These are phyloP conservation scores for Pseudogymnoascus verrucosus DNA, from an alignment of 2,329 filamentous ascomycete species.

Conservation along the genomic window DNA sequence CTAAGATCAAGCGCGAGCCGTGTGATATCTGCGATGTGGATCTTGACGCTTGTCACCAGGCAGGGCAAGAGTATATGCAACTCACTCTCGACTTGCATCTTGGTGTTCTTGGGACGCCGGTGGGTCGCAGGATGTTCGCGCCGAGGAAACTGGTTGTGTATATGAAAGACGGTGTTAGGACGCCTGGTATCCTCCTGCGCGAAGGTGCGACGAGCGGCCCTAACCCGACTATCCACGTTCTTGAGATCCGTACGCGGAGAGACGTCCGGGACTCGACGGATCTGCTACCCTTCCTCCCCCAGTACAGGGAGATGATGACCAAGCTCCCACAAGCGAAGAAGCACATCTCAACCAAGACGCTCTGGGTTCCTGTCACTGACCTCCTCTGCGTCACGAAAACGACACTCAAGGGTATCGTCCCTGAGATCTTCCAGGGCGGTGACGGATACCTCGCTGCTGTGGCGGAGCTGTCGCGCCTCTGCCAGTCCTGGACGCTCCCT, in stretches of 20 bases:
- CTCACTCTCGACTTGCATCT: constrained; percentile 76
- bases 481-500: constrained; percentile 63
- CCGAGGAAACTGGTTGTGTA: constrained; percentile 74
- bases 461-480: constrained; percentile 60
- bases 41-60: constrained; percentile 72
- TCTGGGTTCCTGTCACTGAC: constrained; percentile 65
- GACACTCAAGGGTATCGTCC: constrained; percentile 48
- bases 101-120: constrained; percentile 67
- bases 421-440: constrained; percentile 48
- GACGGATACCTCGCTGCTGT: constrained; percentile 48
- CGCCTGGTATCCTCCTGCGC: constrained; percentile 69
- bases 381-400: constrained; percentile 79
- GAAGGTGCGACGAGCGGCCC: constrained; percentile 62
- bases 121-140: constrained; percentile 72
- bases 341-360: constrained; percentile 59
- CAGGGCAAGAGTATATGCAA: constrained; percentile 69
- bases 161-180: constrained; percentile 74
- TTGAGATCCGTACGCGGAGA: constrained; percentile 65
- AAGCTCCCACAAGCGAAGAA: constrained; percentile 57
- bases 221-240: constrained; percentile 64
- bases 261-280: constrained; percentile 72
- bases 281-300: constrained; percentile 71
- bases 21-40: constrained; percentile 76
- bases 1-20: constrained; percentile 77
- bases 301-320: constrained; percentile 60